Evolutionary conservation across 192 early-diverging fungal genomes (phyloP), one percentile per base, ranked within the genome.

Genomic region (Entrophospora sp.): DNA sequence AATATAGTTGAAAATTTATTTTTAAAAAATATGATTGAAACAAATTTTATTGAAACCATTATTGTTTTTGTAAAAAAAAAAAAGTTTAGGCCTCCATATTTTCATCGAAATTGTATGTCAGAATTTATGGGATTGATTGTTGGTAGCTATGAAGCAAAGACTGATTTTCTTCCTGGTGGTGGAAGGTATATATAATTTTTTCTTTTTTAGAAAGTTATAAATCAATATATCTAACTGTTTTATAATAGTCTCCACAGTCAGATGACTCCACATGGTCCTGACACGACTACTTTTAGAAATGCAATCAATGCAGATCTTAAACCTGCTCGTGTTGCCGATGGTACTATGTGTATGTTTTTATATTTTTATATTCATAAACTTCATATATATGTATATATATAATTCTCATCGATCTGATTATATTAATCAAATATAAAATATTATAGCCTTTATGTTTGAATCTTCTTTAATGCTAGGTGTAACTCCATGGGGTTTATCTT

Each of bases 111-210:
- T 81, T 92, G 85, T 76, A 95, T 95, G 92, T 86, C 90, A 61
- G 95, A 97, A 79, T 97, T 95, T 77, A 95, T 97, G 93, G 95
- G 95, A 13, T 79, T 97, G 49, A 95, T 97, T 67, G 73, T 76
- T 30, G 95, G 95, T 49, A 80, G 81, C 8, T 97, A 97, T 70
- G 95, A 97, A 76, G 95, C 89, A 62, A 97, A 97, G 69, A 82
- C 85, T 45, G 89, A 84, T 12, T 95, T 97, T 69, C 70, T 89
- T 57, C 93, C 95, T 18, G 95, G 95, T 28, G 95, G 95, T 43
- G 93, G 85, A 37, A 89, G 87, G 3, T 62, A 62, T 42, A 20
- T 44, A 31, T 1, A 30, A 12, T 45, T 32, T 48, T 40, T 6
- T 40, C 6, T 9, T 40, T 40, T 40, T 40, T 40, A 14, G 6